Base-by-base conservation (phyloP, 2,329 filamentous ascomycete genomes). In the Fragosphaeria purpurea region DNA sequence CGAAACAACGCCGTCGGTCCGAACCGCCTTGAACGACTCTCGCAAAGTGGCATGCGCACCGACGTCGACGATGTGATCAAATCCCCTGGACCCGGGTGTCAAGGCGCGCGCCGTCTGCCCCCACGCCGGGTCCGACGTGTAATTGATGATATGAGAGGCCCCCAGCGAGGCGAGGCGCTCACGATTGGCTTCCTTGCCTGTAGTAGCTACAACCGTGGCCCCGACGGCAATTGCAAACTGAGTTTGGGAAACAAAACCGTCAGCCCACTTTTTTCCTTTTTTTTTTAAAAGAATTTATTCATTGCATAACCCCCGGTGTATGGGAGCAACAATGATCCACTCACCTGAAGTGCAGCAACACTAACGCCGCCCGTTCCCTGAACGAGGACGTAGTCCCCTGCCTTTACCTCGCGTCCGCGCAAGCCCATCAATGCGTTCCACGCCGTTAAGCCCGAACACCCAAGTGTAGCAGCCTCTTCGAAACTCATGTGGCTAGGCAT, bases 331-430 rank as follows among this genome's bases (percentile, higher is more conserved):
- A 22, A 3, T 22, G 22, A 3, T 3, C 22, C 22, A 22, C 22
- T 22, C 22, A 22, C 22, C 22, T 22, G 22, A 22, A 85, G 63
- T 4, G 75, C 82, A 52, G 84, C 84, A 53, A 85, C 72, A 55
- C 74, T 78, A 7, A 86, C 83, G 52, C 83, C 83, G 22, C 83
- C 83, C 0, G 82, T 86, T n/a, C 83, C 83, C 64, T 86, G 80
- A 1, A 81, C 81, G 37, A 87, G 70, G 4, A 87, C 80, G 58
- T 64, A 71, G 54, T 76, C 65, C 4, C 80, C 80, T 0, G 77
- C 73, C 59, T 71, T 69, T 52, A 83, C 55, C 31, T 69, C 67
- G 56, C 65, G 64, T 2, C 32, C 13, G 10, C 12, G 8, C 34
- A 80, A 59, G 2, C 82, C 82, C 57, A 77, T 83, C 10, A 85